phyloP scores from a whole-genome alignment of 164 flowering plant genomes.

The Vitis vinifera region DNA sequence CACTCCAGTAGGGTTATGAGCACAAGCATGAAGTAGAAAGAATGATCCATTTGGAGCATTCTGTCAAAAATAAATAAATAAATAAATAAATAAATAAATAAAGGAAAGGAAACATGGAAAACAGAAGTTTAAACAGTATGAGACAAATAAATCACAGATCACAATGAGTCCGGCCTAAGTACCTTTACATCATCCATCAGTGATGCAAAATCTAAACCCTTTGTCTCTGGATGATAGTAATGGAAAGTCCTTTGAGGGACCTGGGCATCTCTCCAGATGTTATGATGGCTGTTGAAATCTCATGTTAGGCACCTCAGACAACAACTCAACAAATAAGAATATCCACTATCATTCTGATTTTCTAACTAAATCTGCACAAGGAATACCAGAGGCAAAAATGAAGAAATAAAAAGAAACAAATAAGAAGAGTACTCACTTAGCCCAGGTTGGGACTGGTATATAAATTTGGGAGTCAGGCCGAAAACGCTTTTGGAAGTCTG shows the following conservation, averaged over 20 bases:
- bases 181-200: slow-evolving; percentile 93
- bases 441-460: slow-evolving; percentile 95
- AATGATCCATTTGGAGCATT: slow-evolving; percentile 96
- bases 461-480: slow-evolving; percentile 88
- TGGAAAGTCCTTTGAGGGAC: slow-evolving; percentile 80
- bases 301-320: slow-evolving; percentile 9
- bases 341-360: background rate
- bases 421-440: slow-evolving; percentile 58
- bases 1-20: slow-evolving; percentile 99
- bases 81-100: no score
- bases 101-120: background rate
- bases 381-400: background rate
- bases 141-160: background rate
- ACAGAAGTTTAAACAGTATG: background rate
- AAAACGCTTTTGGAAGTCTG: slow-evolving; percentile 93
- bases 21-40: slow-evolving; percentile 97
- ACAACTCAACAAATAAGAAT: background rate
- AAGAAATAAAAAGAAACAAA: background rate
- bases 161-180: background rate
- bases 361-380: background rate
- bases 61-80: slow-evolving; percentile 22
- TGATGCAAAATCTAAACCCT: slow-evolving; percentile 76
- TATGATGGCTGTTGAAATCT: slow-evolving; percentile 68
- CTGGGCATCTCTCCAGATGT: slow-evolving; percentile 97
- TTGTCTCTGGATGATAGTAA: slow-evolving; percentile 85